Conservation (phyloP, 2,329 filamentous ascomycete species). For the Arthrobotrys megalospora region DNA sequence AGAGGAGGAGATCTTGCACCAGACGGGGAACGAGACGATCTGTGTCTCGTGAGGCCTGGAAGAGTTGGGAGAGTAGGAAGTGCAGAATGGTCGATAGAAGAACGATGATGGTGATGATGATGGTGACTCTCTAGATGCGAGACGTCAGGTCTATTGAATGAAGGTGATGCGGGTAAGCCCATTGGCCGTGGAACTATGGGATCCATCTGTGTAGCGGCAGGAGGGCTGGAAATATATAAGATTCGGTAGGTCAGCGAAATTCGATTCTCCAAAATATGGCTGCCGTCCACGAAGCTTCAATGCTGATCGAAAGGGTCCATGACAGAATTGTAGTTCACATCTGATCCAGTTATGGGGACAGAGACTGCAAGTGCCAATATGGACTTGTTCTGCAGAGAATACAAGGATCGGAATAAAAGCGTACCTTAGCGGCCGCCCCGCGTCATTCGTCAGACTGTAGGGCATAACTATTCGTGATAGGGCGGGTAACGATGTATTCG, state of each 20-base stretch:
- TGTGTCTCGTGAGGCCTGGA: conserved; percentile 52
- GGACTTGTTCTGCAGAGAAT: background rate
- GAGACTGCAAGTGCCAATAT: background rate
- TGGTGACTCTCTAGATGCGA: conserved; percentile 40
- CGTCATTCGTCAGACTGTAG: conserved; percentile 55
- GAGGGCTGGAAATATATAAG: conserved; percentile 58
- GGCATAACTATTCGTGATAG: conserved; percentile 60
- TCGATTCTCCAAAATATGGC: background rate
- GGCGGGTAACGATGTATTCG: conserved; percentile 59
- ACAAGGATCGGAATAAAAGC: conserved; percentile 53
- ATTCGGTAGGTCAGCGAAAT: conserved; percentile 39
- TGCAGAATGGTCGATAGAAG: conserved; percentile 54
- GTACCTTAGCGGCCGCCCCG: conserved; percentile 55
- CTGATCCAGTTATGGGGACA: background rate
- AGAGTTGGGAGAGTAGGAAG: conserved; percentile 44
- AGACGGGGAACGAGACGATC: conserved; percentile 58
- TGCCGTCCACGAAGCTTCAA: conserved; percentile 4
- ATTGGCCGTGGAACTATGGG: conserved; percentile 55
- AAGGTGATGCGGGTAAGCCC: conserved; percentile 55
- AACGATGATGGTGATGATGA: conserved; percentile 42
- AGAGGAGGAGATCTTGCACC: conserved; percentile 54
- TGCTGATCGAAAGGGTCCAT: background rate
- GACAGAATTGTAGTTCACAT: background rate
- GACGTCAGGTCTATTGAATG: conserved; percentile 48
- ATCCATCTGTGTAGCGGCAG: conserved; percentile 60